These are phyloP conservation scores for Gossypium lobatum DNA, from an alignment of 441 rosid genomes.

Conservation along the genomic window DNA sequence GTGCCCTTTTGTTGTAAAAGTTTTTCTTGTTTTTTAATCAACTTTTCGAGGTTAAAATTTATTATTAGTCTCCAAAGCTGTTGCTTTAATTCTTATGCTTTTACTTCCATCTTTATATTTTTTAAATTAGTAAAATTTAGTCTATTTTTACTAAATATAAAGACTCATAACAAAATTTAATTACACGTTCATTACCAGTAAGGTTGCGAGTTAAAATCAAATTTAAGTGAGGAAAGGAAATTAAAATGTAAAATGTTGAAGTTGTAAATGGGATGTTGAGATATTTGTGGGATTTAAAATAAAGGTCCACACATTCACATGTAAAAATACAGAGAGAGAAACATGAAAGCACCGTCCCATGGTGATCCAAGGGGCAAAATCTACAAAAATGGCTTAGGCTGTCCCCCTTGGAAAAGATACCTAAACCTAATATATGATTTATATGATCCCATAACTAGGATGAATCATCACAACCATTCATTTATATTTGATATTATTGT, in stretches of 20 bases:
- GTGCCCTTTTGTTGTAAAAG: not conserved
- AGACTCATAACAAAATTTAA: too few species aligned
- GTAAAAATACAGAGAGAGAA: not conserved
- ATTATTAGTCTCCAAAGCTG: too few species aligned
- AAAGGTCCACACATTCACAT: not conserved
- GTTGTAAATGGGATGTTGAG: too few species aligned
- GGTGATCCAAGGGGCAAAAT: not conserved
- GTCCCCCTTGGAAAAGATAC: not conserved
- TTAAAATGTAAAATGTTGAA: not conserved
- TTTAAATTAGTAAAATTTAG: too few species aligned
- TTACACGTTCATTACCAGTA: too few species aligned
- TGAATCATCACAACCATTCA: not conserved
- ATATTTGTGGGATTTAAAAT: not conserved
- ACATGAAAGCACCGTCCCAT: conserved; percentile 2
- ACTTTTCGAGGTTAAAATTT: not conserved
- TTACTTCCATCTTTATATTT: too few species aligned
- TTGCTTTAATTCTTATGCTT: too few species aligned
- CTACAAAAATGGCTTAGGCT: not conserved
- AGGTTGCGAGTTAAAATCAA: too few species aligned
- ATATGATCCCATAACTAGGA: not conserved
- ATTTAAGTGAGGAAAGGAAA: not conserved
- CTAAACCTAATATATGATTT: not conserved
- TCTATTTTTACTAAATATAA: too few species aligned
- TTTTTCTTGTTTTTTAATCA: not conserved
- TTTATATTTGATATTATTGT: not conserved